phyloP scores from a whole-genome alignment of 805 yeast species.

The Candida endomychidarum region DNA sequence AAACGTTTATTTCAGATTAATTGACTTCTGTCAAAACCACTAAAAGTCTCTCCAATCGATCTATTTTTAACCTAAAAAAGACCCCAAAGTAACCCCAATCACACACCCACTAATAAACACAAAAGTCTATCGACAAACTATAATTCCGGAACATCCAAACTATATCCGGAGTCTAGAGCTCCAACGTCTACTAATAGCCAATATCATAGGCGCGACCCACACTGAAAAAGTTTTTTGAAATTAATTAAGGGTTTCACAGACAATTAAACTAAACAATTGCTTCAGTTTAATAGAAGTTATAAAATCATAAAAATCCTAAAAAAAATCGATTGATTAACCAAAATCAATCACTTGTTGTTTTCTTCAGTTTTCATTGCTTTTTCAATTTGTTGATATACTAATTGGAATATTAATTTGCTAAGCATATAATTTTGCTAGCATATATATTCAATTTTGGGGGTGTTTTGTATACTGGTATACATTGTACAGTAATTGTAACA shows the following conservation, averaged over 20 bases:
- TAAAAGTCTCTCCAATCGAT: no score
- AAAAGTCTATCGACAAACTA: no score
- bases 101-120: no score
- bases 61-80: no score
- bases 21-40: no score
- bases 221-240: slow-evolving; percentile 1
- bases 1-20: neutral
- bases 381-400: neutral
- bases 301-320: neutral
- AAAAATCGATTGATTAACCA: neutral
- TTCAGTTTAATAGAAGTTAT: neutral
- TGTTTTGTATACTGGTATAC: slow-evolving; percentile 10
- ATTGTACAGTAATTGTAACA: slow-evolving; percentile 1
- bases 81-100: no score
- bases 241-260: slow-evolving; percentile 1
- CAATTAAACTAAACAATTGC: neutral
- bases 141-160: no score
- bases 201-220: slow-evolving; percentile 2
- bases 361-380: neutral
- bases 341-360: neutral
- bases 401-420: no score
- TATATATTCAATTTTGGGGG: slow-evolving; percentile 1
- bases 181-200: neutral
- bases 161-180: neutral
- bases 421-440: no score